Percentiles rank a stretch among this genome's conserved stretches.
These are phyloP conservation scores for Senecio squalidus DNA, from an alignment of 140 eudicot species.

Conservation along the genomic window DNA sequence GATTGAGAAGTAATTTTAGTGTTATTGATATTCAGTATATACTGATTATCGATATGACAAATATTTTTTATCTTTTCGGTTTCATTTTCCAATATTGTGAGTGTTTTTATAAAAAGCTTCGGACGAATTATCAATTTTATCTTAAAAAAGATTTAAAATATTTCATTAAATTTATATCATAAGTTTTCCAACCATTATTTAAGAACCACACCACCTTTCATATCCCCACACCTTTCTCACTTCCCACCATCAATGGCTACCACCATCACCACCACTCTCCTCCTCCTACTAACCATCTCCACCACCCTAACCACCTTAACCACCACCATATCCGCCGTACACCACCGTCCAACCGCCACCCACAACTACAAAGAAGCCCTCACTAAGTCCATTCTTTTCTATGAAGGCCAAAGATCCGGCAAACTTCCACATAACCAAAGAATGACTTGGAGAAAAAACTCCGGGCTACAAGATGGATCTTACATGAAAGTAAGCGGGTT, in stretches of 20 bases:
- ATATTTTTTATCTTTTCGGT: no score
- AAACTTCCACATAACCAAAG: constrained; percentile 45
- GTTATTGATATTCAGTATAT: no score
- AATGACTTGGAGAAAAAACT: constrained; percentile 43
- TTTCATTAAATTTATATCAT: neutral
- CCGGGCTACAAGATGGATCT: constrained; percentile 45
- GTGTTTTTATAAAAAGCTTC: no score
- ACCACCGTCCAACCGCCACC: constrained; percentile 47
- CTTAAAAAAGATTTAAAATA: neutral
- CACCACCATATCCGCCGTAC: constrained; percentile 34
- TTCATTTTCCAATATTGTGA: no score
- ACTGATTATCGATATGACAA: no score
- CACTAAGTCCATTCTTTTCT: constrained; percentile 41
- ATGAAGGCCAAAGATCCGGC: constrained; percentile 62
- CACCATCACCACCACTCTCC: constrained; percentile 9
- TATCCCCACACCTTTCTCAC: constrained; percentile 8
- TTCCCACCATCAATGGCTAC: constrained; percentile 35
- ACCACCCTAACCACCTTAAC: constrained; percentile 12
- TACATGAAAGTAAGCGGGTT: constrained; percentile 19
- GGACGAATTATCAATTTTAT: no score
- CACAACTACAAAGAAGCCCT: constrained; percentile 47
- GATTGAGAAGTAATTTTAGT: no score
- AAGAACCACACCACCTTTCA: constrained; percentile 14
- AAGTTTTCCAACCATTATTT: constrained; percentile 3
- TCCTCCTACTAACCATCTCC: constrained; percentile 16